A percentile compares a stretch with the other conserved stretches of the same genome.
Conservation (phyloP, 257 asterid species). For the Solanum verrucosum region DNA sequence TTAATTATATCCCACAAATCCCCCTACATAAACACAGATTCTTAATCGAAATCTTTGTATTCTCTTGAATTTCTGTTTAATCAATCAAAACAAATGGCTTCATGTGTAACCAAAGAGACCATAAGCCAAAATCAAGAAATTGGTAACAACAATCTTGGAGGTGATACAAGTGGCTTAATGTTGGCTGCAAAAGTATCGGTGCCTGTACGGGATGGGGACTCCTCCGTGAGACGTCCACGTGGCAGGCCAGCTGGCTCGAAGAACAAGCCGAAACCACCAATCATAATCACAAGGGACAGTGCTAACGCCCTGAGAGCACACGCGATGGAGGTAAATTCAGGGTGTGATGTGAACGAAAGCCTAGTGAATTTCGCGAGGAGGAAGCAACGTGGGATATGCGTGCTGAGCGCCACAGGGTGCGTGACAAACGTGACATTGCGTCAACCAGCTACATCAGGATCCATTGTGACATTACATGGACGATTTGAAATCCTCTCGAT, state of each 20-base stretch:
- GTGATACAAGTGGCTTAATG: constrained; percentile 8
- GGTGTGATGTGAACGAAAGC: constrained; percentile 62
- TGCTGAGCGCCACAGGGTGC: constrained; percentile 77
- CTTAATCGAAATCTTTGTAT: not conserved
- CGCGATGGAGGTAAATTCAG: constrained; percentile 74
- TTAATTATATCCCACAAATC: constrained; percentile 7
- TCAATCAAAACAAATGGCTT: constrained; percentile 29
- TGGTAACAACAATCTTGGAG: not conserved
- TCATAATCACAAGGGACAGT: constrained; percentile 81
- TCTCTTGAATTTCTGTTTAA: not conserved
- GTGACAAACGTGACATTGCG: constrained; percentile 73
- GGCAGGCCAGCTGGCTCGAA: constrained; percentile 93
- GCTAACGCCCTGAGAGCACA: constrained; percentile 77
- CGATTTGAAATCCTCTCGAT: constrained; percentile 71
- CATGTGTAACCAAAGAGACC: not conserved
- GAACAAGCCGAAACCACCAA: constrained; percentile 94
- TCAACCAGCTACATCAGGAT: constrained; percentile 67
- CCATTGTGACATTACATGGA: constrained; percentile 77
- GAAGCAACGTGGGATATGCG: constrained; percentile 63
- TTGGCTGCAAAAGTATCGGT: constrained; percentile 11
- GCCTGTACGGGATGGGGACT: constrained; percentile 19
- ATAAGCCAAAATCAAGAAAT: not conserved
- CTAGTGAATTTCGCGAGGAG: constrained; percentile 49
- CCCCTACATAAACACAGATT: constrained; percentile 28
- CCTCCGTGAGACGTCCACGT: constrained; percentile 50